phyloP scores from a whole-genome alignment of 2,329 filamentous ascomycete species.

The Pyricularia pennisetigena region DNA sequence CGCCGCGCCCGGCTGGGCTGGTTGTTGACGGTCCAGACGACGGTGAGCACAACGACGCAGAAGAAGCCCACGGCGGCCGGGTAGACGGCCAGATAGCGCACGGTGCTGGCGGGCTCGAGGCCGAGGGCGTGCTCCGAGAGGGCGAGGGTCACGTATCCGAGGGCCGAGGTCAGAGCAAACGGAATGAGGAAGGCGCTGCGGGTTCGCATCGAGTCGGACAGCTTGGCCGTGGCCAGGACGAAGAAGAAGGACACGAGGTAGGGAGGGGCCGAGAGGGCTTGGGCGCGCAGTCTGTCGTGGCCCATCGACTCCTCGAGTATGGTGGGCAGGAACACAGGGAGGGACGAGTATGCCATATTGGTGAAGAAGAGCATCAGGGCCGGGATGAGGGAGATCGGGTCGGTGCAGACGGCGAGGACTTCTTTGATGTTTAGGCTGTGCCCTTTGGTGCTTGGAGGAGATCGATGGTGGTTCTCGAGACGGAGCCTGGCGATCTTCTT shows the following conservation, averaged over 20 bases:
- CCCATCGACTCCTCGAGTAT: constrained; percentile 68
- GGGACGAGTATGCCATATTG: constrained; percentile 80
- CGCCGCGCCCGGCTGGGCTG: constrained; percentile 57
- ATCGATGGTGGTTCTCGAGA: constrained; percentile 30
- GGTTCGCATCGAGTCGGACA: constrained; percentile 56
- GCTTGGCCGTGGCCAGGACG: constrained; percentile 61
- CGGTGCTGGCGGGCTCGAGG: constrained; percentile 21
- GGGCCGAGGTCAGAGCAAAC: constrained; percentile 56
- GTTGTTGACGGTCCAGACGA: constrained; percentile 87
- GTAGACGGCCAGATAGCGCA: constrained; percentile 67
- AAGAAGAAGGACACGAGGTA: constrained; percentile 66
- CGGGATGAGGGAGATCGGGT: constrained; percentile 65
- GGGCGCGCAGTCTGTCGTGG: constrained; percentile 54
- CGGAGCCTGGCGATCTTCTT: constrained; percentile 62
- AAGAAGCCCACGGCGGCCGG: constrained; percentile 77
- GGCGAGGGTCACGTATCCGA: constrained; percentile 49
- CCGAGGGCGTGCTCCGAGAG: constrained; percentile 32
- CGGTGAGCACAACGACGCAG: constrained; percentile 71
- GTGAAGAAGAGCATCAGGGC: constrained; percentile 78
- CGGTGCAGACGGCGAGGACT: constrained; percentile 46
- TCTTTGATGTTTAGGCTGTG: constrained; percentile 42
- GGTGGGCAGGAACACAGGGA: constrained; percentile 80
- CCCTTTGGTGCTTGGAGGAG: neutral
- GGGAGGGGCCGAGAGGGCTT: constrained; percentile 73
- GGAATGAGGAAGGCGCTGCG: constrained; percentile 58